Evolutionary conservation across 768 basidiomycete genomes (phyloP).

Genomic region (Lentinula sp.): DNA sequence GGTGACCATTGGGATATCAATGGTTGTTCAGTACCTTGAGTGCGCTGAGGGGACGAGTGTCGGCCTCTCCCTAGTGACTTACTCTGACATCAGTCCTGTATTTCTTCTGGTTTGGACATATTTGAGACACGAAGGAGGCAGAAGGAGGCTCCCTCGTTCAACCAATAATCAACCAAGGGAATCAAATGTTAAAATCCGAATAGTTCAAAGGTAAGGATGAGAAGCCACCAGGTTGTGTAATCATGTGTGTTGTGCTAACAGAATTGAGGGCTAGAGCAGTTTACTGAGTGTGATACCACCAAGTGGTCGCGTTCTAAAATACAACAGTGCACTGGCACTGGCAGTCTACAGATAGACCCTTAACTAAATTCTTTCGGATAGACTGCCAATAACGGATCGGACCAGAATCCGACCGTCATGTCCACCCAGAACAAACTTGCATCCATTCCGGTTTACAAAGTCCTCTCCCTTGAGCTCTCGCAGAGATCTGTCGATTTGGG

Average conservation of each 20-base stretch:
- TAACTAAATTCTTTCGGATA: background rate
- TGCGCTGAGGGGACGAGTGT: too few species aligned
- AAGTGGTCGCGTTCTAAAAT: background rate
- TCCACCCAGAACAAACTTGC: background rate
- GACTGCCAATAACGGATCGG: background rate
- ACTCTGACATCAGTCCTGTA: too few species aligned
- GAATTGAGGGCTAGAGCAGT: too few species aligned
- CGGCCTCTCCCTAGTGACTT: too few species aligned
- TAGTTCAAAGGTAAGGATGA: background rate
- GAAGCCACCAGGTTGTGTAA: background rate
- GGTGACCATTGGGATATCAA: too few species aligned
- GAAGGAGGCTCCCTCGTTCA: too few species aligned
- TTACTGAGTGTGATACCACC: background rate
- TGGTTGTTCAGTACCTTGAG: too few species aligned
- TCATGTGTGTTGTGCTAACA: background rate
- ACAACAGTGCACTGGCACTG: too few species aligned
- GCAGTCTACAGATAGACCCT: background rate
- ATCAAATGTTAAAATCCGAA: too few species aligned
- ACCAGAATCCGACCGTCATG: background rate
- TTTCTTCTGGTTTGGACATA: background rate
- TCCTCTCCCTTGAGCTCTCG: slow-evolving; percentile 85
- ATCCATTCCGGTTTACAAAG: slow-evolving; percentile 59
- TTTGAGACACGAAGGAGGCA: background rate
- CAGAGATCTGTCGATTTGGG: slow-evolving; percentile 82
- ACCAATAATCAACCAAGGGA: too few species aligned